Base-by-base conservation (phyloP, 2,329 filamentous ascomycete genomes). In the Achaetomium macrosporum region DNA sequence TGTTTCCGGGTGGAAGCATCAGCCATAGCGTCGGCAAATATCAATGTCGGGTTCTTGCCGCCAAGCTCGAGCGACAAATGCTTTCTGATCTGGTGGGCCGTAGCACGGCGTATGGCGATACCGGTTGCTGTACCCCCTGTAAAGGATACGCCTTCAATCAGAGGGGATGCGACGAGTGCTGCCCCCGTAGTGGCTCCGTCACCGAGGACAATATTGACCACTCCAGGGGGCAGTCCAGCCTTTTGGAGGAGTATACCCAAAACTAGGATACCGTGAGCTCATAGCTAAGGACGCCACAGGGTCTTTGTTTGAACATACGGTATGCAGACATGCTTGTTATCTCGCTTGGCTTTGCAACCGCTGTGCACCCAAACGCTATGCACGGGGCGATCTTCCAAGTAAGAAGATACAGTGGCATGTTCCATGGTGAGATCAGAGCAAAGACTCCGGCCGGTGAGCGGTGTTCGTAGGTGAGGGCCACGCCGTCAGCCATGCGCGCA, bases 11-110 rank as follows among this genome's bases (percentile, higher is more conserved):
- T 42, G 1, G 25, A 25, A 25, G 29, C 17, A 7, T 42, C n/a
- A 17, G 12, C 20, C 54, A 59, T 72, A 9, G 76, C 75, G 58
- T 80, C 77, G 7, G 73, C 71, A 56, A 80, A 79, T 11, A 80
- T 73, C 15, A 81, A 60, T 11, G 76, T 70, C 1, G 77, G 76
- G 30, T 73, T 76, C 65, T 80, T 79, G 46, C 78, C 76, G 31
- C 78, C 76, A 40, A 66, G 61, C 58, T 64, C 66, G 39, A 64
- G 61, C 29, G 59, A 66, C 31, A 64, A 42, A 45, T 67, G 65
- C 56, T 68, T 69, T 39, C 59, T 55, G 31, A 68, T 66, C 54
- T 68, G 62, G 39, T 63, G 60, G 25, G 60, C 66, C 1, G 66
- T 66, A 17, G 63, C 62, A 19, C 52, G 60, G 25, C 66, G 61